These are phyloP conservation scores for Ceratocystis papillata DNA, from an alignment of 2,329 filamentous ascomycete species.

Conservation along the genomic window DNA sequence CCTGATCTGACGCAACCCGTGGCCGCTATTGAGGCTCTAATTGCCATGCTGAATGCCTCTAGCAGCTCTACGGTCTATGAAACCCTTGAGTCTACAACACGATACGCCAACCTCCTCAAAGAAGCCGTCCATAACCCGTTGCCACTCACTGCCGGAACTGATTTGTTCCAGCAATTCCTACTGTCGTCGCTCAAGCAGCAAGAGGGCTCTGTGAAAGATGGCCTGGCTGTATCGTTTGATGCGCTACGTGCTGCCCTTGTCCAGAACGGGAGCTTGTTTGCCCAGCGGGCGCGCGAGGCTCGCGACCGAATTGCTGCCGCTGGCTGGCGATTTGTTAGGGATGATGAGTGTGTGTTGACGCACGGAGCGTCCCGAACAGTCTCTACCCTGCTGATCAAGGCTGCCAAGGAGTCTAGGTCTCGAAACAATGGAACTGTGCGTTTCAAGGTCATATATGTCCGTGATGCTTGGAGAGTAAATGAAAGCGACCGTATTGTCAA, in stretches of 20 bases:
- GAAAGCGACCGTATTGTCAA: constrained; percentile 64
- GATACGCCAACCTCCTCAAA: constrained; percentile 67
- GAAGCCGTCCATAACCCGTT: constrained; percentile 75
- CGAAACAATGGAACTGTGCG: constrained; percentile 47
- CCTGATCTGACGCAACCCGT: constrained; percentile 89
- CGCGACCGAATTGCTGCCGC: constrained; percentile 71
- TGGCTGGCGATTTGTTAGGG: constrained; percentile 65
- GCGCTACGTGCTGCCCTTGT: constrained; percentile 73
- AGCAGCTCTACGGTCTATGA: constrained; percentile 83
- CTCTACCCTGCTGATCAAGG: constrained; percentile 61
- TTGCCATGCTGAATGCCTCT: constrained; percentile 69
- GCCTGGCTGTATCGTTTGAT: constrained; percentile 50
- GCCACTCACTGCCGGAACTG: constrained; percentile 83
- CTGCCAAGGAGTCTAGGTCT: constrained; percentile 38
- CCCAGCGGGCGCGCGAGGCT: constrained; percentile 72
- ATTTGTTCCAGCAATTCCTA: constrained; percentile 90
- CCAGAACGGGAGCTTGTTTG: constrained; percentile 77
- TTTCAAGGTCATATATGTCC: constrained; percentile 76
- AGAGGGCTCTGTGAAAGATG: constrained; percentile 29
- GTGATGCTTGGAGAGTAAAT: constrained; percentile 42
- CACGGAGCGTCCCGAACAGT: constrained; percentile 83
- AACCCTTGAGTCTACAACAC: constrained; percentile 74
- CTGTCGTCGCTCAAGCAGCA: constrained; percentile 56
- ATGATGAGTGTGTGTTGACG: constrained; percentile 74
- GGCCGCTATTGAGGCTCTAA: constrained; percentile 83